phyloP scores from a whole-genome alignment of 2,329 filamentous ascomycete species.

The Monosporascus sp. region DNA sequence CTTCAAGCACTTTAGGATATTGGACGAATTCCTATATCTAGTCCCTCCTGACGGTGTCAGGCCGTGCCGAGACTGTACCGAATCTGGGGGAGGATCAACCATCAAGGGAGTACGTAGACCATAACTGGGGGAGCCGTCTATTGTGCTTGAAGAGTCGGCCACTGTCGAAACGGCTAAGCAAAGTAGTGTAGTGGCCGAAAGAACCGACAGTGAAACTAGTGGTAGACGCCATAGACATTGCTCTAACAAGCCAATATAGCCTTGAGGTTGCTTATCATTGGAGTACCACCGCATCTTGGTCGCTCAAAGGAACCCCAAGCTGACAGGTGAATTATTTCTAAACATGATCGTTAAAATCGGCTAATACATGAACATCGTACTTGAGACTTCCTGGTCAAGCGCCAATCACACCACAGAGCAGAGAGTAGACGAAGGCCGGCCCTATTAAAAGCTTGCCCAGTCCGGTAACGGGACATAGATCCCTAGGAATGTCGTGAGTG shows the following conservation, averaged over 20 bases:
- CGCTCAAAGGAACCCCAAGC: too few species aligned
- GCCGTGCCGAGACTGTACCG: background rate
- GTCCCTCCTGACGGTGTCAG: background rate
- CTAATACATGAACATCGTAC: too few species aligned
- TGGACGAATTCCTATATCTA: background rate
- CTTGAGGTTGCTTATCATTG: too few species aligned
- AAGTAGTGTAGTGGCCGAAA: background rate
- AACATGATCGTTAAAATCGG: too few species aligned
- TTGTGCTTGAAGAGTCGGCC: background rate
- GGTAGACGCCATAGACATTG: background rate
- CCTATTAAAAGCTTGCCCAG: too few species aligned
- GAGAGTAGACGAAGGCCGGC: too few species aligned
- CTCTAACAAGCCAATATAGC: background rate
- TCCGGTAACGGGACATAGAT: too few species aligned
- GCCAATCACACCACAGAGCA: too few species aligned
- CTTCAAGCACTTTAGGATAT: conserved; percentile 6
- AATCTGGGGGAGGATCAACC: background rate
- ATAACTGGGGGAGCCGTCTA: background rate
- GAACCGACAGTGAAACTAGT: background rate
- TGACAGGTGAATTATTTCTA: too few species aligned
- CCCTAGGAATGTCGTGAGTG: too few species aligned
- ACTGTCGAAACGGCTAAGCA: background rate
- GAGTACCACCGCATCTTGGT: too few species aligned
- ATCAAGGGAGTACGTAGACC: background rate
- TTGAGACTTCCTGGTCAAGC: too few species aligned